phyloP scores from a whole-genome alignment of 768 basidiomycete genomes.

The Dentipellis sp. region DNA sequence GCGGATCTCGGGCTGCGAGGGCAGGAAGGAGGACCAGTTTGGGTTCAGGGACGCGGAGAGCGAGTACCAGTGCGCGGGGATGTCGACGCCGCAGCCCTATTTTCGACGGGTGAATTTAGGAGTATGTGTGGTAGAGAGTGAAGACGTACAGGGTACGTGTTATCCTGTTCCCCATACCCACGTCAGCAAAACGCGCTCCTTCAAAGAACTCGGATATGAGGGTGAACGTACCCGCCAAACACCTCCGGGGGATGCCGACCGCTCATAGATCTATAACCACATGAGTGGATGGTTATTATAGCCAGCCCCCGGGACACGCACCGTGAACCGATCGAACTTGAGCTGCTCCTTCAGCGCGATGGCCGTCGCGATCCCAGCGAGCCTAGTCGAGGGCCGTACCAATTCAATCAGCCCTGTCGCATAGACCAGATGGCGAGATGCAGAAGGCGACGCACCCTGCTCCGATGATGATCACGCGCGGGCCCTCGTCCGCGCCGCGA shows the following conservation, averaged over 20 bases:
- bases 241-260: constrained; percentile 18
- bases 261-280: constrained; percentile 24
- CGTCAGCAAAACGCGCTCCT: neutral
- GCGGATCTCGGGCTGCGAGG: constrained; percentile 20
- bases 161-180: constrained; percentile 7
- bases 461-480: constrained; percentile 17
- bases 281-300: neutral
- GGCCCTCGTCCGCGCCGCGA: neutral
- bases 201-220: neutral
- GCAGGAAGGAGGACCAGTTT: constrained; percentile 17
- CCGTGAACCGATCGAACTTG: constrained; percentile 22
- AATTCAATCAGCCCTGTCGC: neutral
- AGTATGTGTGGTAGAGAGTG: neutral
- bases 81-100: constrained; percentile 21
- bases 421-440: neutral
- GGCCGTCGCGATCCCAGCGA: constrained; percentile 21
- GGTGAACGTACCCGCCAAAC: constrained; percentile 18
- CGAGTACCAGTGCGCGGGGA: constrained; percentile 20
- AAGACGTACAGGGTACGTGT: constrained; percentile 19
- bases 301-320: constrained; percentile 8
- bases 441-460: constrained; percentile 16
- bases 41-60: constrained; percentile 20
- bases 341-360: constrained; percentile 24
- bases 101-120: neutral
- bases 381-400: constrained; percentile 5